Percentiles rank a stretch among this genome's conserved stretches.
These are phyloP conservation scores for Nicotiana attenuata DNA, from an alignment of 257 asterid genomes.

Conservation along the genomic window DNA sequence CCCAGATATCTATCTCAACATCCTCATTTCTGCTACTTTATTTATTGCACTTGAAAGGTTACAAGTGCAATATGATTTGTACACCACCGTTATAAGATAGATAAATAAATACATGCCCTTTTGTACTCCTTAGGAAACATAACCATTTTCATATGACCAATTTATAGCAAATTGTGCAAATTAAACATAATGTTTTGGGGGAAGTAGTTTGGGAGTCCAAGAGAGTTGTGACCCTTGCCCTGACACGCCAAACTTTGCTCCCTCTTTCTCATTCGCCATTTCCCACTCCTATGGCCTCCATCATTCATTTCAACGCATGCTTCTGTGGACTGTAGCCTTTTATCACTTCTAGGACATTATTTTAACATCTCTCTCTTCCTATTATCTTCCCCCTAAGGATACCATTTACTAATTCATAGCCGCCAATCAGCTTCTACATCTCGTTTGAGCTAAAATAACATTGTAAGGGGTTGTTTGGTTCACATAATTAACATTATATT, in stretches of 20 bases:
- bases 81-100: no score
- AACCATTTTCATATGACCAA: neutral
- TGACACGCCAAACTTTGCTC: conserved; percentile 18
- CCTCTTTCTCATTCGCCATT: neutral
- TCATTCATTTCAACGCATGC: conserved; percentile 16
- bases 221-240: conserved; percentile 7
- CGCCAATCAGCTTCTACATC: conserved; percentile 14
- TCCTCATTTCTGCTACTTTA: no score
- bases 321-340: neutral
- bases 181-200: conserved; percentile 18
- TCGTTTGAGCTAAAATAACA: neutral
- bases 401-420: neutral
- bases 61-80: no score
- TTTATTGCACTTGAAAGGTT: no score
- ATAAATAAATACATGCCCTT: neutral
- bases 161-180: conserved; percentile 20
- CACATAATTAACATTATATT: no score
- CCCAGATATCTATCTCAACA: no score
- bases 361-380: neutral
- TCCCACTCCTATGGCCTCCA: neutral
- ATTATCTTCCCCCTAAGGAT: neutral
- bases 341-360: neutral
- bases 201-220: conserved; percentile 16
- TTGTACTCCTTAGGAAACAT: neutral
- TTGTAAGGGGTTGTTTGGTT: no score